Conservation (phyloP, 108 stramenopile species). For the Cyclotella baltica region DNA sequence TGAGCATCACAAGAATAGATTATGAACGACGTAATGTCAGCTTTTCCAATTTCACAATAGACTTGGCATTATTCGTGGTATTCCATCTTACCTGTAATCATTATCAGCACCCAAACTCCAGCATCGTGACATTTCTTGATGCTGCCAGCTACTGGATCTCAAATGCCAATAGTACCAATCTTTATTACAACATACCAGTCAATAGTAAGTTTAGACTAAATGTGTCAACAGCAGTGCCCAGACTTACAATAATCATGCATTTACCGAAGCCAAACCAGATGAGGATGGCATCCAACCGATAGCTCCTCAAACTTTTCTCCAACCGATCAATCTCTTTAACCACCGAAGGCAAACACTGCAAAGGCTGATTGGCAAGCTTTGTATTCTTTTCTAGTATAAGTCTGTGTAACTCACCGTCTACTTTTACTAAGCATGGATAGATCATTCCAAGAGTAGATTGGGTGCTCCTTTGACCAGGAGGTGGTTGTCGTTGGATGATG, state of each 20-base stretch:
- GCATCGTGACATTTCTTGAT: conserved; percentile 88
- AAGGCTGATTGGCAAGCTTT: conserved; percentile 86
- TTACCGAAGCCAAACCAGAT: conserved; percentile 91
- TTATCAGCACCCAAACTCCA: conserved; percentile 97
- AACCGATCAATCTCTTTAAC: conserved; percentile 77
- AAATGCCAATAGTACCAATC: conserved; percentile 93
- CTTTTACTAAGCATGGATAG: conserved; percentile 82
- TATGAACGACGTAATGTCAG: too few species aligned
- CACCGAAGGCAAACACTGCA: conserved; percentile 94
- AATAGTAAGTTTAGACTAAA: too few species aligned
- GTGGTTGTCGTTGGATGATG: conserved; percentile 61
- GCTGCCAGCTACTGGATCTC: conserved; percentile 97
- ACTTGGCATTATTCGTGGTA: too few species aligned
- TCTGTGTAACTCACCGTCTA: conserved; percentile 71
- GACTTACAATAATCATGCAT: not conserved
- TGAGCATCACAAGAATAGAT: conserved; percentile 50
- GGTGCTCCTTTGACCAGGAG: conserved; percentile 98
- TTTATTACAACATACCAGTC: not conserved
- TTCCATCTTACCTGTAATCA: conserved; percentile 99
- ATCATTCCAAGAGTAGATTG: conserved; percentile 91
- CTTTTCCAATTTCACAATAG: too few species aligned
- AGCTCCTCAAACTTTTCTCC: conserved; percentile 55
- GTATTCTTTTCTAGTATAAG: conserved; percentile 73
- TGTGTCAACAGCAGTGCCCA: too few species aligned
- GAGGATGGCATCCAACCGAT: conserved; percentile 43